Evolutionary conservation across 2,329 filamentous ascomycete genomes (phyloP), one percentile per base, ranked within the genome.

Genomic region (Clonostachys solani): DNA sequence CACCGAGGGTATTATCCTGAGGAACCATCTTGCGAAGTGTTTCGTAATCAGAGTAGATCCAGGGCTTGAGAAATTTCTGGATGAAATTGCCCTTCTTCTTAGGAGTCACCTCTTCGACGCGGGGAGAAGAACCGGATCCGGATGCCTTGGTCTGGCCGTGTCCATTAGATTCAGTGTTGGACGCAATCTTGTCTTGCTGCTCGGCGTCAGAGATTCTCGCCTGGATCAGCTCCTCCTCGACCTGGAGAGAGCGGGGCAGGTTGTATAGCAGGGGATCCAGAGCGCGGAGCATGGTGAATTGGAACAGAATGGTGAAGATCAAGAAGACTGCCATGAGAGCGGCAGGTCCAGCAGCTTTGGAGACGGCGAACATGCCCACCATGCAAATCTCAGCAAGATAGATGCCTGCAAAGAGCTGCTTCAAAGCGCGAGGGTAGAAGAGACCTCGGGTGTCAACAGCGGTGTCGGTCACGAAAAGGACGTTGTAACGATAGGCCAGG

Each of bases 361-460:
- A 80, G 47, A 92, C 81, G 40, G 80, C 81, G 60, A 95, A 94
- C 36, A 96, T 77, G 45, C 90, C 90, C 52, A 95, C 81, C 56
- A 96, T 72, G 63, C 87, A 92, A 47, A 92, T 68, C 56, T 92
- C 84, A 1, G 85, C 81, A 13, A 96, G 71, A 65, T 96, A 96
- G 43, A 94, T 75, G 45, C 91, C 90, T 3, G 84, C 81, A 40
- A 92, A 81, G 33, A 94, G 78, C 51, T 97, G 92, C 72, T 96
- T 89, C 40, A 97, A 77, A 6, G 89, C 92, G 19, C 89, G 87
- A 2, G 90, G 87, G 61, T 96, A 97, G 58, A 90, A 84, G 18
- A 92, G 82, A 43, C 94, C 92, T 59, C 89, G 89, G 43, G 91
- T 96, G 61, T 97, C 92, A 52, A 95, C 83, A 51, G 83, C 74